Conservation (phyloP, 2,329 filamentous ascomycete species). For the Furcasterigmium sp. region DNA sequence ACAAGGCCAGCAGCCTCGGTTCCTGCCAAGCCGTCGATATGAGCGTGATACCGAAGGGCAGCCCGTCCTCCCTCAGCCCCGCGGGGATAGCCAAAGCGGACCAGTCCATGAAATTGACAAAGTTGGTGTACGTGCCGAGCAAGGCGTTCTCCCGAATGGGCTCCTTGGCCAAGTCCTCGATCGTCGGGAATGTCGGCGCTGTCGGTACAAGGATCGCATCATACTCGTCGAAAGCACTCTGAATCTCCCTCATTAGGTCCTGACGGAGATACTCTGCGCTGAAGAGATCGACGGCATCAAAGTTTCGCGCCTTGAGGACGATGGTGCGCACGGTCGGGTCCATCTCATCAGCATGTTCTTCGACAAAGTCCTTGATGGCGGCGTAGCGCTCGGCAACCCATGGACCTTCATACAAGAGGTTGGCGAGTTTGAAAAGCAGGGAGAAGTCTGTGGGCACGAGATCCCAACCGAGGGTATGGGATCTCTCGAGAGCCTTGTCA, state of each 20-base stretch:
- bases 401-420: constrained; percentile 50
- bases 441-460: constrained; percentile 40
- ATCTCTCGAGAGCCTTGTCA: constrained; percentile 30
- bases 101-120: constrained; percentile 56
- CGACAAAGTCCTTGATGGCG: constrained; percentile 42
- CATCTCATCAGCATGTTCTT: constrained; percentile 21
- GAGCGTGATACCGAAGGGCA: constrained; percentile 32
- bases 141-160: constrained; percentile 49
- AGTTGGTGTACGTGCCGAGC: constrained; percentile 53
- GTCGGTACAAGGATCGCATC: constrained; percentile 53
- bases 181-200: constrained; percentile 44
- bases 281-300: constrained; percentile 41
- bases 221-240: constrained; percentile 31
- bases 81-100: constrained; percentile 49
- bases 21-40: constrained; percentile 30
- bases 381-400: constrained; percentile 54
- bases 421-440: constrained; percentile 44
- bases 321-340: constrained; percentile 29
- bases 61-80: constrained; percentile 27
- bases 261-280: constrained; percentile 29
- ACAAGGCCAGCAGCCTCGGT: constrained; percentile 19
- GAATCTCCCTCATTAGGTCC: constrained; percentile 33
- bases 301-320: constrained; percentile 29
- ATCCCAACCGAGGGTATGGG: constrained; percentile 32
- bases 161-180: constrained; percentile 43